Percentiles rank a stretch among this genome's conserved stretches.
Evolutionary conservation across 306 rosid species (phyloP).

Genomic region (Prosopis cineraria): DNA sequence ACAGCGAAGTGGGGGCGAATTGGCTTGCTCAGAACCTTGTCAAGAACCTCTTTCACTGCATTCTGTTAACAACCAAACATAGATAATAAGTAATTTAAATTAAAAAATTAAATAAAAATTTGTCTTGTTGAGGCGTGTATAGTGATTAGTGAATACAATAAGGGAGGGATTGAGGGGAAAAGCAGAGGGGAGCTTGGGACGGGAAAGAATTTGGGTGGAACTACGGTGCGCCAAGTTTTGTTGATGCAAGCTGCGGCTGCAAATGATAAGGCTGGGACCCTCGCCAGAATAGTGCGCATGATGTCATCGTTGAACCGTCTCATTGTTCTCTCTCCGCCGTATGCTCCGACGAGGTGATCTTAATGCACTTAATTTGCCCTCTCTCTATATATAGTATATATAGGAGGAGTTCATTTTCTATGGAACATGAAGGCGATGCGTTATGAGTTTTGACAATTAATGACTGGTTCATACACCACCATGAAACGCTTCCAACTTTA

Average conservation of each 20-base stretch:
- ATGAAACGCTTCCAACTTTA: background rate
- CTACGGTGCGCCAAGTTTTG: slow-evolving; percentile 46
- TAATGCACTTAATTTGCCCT: too few species aligned
- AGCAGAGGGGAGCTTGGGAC: slow-evolving; percentile 48
- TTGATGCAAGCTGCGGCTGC: slow-evolving; percentile 46
- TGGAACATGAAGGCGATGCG: background rate
- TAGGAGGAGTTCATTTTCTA: background rate
- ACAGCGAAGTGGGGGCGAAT: slow-evolving; percentile 54
- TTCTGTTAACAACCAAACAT: slow-evolving; percentile 21
- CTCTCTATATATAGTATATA: too few species aligned
- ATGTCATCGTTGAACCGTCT: slow-evolving; percentile 31
- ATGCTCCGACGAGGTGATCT: too few species aligned
- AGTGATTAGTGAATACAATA: background rate
- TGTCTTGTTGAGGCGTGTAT: too few species aligned
- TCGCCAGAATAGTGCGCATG: slow-evolving; percentile 38
- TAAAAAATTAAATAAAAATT: background rate
- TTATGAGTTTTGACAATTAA: background rate
- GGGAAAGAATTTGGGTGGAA: slow-evolving; percentile 37
- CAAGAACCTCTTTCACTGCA: slow-evolving; percentile 51
- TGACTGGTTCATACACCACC: background rate
- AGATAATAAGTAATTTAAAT: background rate
- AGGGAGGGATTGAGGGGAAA: slow-evolving; percentile 46
- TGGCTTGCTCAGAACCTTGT: slow-evolving; percentile 49
- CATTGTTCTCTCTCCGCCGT: background rate
- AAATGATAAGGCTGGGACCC: slow-evolving; percentile 46